Base-by-base conservation (phyloP, 768 basidiomycete species). In the Clathrus columnatus region DNA sequence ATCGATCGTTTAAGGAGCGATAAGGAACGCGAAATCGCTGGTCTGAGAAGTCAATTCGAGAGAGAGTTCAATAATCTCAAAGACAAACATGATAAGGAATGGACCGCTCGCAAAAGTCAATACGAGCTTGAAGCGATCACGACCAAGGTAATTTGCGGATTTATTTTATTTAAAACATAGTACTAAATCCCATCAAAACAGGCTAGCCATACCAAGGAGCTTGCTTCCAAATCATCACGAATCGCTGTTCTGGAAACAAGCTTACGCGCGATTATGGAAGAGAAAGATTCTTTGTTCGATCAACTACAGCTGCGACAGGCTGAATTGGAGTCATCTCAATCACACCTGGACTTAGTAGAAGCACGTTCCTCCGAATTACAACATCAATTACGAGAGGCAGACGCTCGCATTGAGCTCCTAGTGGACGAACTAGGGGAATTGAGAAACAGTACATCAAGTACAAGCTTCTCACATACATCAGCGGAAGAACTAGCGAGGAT, bases 301-400 rank as follows among this genome's bases (percentile, higher is more conserved):
- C 82, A 87, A 57, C 74, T 92, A 3, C 92, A 98, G 68, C 63
- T 86, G 47, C 84, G 89, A 27, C 91, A 95, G 67, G 93, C 89
- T 16, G 94, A 97, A 64, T 68, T 87, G 10, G 96, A 99, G 69
- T 86, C 88, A 1, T 81, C 84, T 4, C 83, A 85, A 59, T 81
- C 80, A 4, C 83, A 87, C 60, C 73, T 85, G 1, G 90, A 92
- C 61, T 78, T 78, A 1, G 68, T 92, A 18, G 82, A 87, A 61
- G 82, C 82, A 48, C 85, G 88, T 62, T 85, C 83, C 47, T 82
- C 84, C 2, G 96, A 99, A 65, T 72, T 90, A 27, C 82, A 91
- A 62, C 94, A 87, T 68, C 91, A 93, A 64, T 72, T 94, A 0
- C 82, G 85, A 36, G 93, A 97, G 69, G 69, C 82, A 0, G 77